These are phyloP conservation scores for Penstemon newberryi DNA, from an alignment of 257 asterid species.

Conservation along the genomic window DNA sequence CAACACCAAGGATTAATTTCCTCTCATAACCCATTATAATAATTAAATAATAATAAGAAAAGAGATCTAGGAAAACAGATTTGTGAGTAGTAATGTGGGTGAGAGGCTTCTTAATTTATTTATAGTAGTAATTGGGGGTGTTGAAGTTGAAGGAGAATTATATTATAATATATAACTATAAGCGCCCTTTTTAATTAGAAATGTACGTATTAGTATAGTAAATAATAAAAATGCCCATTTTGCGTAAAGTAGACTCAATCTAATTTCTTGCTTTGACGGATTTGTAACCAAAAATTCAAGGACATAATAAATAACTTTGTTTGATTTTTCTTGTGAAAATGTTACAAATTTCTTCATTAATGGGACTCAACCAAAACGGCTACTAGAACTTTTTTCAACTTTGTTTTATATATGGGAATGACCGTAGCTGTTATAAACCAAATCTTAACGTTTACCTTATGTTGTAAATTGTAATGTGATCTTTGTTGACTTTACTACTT, in stretches of 20 bases:
- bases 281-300: too few species aligned
- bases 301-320: slow-evolving; percentile 15
- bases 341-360: slow-evolving; percentile 8
- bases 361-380: slow-evolving; percentile 7
- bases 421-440: slow-evolving; percentile 22
- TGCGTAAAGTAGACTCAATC: slow-evolving; percentile 84
- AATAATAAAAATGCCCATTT: slow-evolving; percentile 33
- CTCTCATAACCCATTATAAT: slow-evolving; percentile 28
- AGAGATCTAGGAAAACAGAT: not conserved
- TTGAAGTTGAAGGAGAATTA: slow-evolving; percentile 21
- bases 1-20: not conserved
- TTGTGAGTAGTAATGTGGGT: not conserved
- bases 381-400: slow-evolving; percentile 13
- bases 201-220: slow-evolving; percentile 24
- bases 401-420: slow-evolving; percentile 33
- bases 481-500: not conserved
- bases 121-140: slow-evolving; percentile 49
- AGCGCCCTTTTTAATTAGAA: too few species aligned
- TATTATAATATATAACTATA: too few species aligned
- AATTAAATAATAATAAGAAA: slow-evolving; percentile 12
- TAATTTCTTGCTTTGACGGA: not conserved
- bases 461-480: not conserved
- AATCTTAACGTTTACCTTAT: slow-evolving; percentile 28
- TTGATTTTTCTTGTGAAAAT: slow-evolving; percentile 37
- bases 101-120: slow-evolving; percentile 31